Evolutionary conservation across 108 stramenopile genomes (phyloP).

Genomic region (Skeletonema tropicum): DNA sequence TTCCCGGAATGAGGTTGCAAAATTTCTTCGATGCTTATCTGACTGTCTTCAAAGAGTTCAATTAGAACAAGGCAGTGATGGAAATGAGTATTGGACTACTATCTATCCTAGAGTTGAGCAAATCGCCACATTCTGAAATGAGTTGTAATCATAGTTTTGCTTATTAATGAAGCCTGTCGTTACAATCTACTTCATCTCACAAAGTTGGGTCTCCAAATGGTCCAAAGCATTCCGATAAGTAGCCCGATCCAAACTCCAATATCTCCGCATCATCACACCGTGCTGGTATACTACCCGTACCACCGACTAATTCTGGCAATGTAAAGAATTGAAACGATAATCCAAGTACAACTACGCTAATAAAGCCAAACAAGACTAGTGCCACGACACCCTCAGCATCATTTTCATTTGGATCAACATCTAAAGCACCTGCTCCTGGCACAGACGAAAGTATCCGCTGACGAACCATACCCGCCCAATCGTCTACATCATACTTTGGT

Average conservation of each 20-base stretch:
- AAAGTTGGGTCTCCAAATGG: background rate
- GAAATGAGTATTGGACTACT: background rate
- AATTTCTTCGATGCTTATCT: too few species aligned
- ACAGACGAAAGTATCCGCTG: conserved; percentile 19
- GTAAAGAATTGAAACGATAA: conserved; percentile 26
- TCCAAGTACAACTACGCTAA: conserved; percentile 8
- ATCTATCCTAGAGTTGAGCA: too few species aligned
- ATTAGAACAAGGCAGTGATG: background rate
- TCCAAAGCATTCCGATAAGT: conserved; percentile 6
- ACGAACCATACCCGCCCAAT: conserved; percentile 30
- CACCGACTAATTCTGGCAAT: conserved; percentile 22
- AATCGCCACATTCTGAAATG: too few species aligned
- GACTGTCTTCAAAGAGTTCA: too few species aligned
- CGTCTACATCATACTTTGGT: conserved; percentile 13
- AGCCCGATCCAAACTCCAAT: conserved; percentile 4
- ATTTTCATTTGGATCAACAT: conserved; percentile 30
- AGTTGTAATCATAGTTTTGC: too few species aligned
- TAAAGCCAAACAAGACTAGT: conserved; percentile 15
- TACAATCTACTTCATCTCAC: background rate
- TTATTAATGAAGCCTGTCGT: background rate
- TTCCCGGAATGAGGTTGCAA: too few species aligned
- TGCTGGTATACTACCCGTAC: background rate
- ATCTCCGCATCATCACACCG: conserved; percentile 4
- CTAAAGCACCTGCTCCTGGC: conserved; percentile 18
- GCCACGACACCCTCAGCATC: conserved; percentile 20